phyloP scores from a whole-genome alignment of 441 rosid genomes.

The Corymbia citriodora region DNA sequence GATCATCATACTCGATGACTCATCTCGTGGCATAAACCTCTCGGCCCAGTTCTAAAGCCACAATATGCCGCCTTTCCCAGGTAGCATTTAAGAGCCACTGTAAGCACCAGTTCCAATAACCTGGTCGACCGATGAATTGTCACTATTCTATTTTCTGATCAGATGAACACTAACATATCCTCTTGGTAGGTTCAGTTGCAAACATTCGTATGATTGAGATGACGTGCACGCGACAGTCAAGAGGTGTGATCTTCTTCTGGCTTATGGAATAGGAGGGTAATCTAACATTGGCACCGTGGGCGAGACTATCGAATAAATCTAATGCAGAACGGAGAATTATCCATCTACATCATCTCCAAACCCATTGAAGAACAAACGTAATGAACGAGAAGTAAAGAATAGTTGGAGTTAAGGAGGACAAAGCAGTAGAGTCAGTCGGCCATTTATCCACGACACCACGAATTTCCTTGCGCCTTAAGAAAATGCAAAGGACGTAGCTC shows the following conservation, averaged over 20 bases:
- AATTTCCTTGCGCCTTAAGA: not conserved
- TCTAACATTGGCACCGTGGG: not conserved
- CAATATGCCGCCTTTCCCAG: not conserved
- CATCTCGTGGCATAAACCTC: not conserved
- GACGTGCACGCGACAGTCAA: not conserved
- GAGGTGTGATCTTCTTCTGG: not conserved
- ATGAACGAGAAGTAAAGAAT: not conserved
- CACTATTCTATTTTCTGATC: not conserved
- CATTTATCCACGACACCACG: not conserved
- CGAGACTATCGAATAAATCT: not conserved
- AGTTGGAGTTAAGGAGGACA: not conserved
- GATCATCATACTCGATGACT: not conserved
- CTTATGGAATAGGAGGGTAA: not conserved
- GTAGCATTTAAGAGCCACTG: not conserved
- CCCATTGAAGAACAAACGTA: not conserved
- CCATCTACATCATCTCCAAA: not conserved
- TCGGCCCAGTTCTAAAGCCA: not conserved
- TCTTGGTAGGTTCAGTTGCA: not conserved
- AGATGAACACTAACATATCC: not conserved
- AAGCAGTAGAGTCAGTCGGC: not conserved
- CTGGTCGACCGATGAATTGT: not conserved
- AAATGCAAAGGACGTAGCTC: not conserved
- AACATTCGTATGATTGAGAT: not conserved
- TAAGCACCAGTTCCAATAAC: not conserved
- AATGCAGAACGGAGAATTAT: not conserved